phyloP scores from a whole-genome alignment of 768 basidiomycete genomes.

The Chlorophyllum brunneum region DNA sequence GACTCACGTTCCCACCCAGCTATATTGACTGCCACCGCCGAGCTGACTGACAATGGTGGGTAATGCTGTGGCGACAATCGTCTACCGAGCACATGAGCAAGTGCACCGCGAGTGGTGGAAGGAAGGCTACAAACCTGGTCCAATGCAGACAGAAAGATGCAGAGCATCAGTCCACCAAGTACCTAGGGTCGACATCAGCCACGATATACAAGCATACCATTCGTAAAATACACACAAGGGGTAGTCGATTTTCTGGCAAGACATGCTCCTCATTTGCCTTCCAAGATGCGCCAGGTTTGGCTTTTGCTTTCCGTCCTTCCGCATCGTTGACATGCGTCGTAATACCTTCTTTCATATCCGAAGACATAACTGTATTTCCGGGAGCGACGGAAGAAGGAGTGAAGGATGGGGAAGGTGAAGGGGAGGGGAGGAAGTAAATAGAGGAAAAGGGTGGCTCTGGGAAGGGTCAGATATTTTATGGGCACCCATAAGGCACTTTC shows the following conservation, averaged over 20 bases:
- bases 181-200: constrained; percentile 28
- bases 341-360: constrained; percentile 7
- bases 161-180: constrained; percentile 42
- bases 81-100: constrained; percentile 29
- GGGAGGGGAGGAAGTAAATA: background rate
- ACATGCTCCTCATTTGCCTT: constrained; percentile 49
- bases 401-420: background rate
- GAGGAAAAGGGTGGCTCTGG: background rate
- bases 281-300: constrained; percentile 49
- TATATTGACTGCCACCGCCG: constrained; percentile 59
- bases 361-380: constrained; percentile 7
- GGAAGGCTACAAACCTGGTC: constrained; percentile 46
- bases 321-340: background rate
- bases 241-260: constrained; percentile 49
- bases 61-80: constrained; percentile 71
- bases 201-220: constrained; percentile 12
- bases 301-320: constrained; percentile 13
- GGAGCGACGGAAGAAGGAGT: background rate
- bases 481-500: background rate
- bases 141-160: constrained; percentile 49
- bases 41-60: constrained; percentile 69
- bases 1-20: constrained; percentile 69
- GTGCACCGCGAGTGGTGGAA: background rate
- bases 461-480: constrained; percentile 11
- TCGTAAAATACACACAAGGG: constrained; percentile 32